Conservation (phyloP, 2,329 filamentous ascomycete genomes). For the Pseudocercospora ulei region DNA sequence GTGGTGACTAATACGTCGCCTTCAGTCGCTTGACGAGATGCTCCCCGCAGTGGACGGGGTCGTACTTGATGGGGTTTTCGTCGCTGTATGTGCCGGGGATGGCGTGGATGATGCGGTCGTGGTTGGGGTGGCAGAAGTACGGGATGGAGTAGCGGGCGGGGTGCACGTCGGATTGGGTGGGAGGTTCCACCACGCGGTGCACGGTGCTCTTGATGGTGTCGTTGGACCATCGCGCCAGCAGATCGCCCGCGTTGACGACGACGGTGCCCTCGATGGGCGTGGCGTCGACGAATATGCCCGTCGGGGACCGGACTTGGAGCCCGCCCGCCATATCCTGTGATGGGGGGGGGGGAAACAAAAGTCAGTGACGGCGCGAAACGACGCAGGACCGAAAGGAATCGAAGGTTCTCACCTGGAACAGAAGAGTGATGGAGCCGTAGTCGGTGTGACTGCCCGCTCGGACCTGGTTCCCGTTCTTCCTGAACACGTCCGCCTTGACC, state of each 20-base stretch:
- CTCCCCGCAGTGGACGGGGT: conserved; percentile 61
- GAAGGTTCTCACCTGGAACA: conserved; percentile 36
- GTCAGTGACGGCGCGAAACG: not conserved
- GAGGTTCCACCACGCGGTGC: conserved; percentile 81
- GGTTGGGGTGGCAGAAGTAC: conserved; percentile 85
- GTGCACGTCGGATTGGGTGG: conserved; percentile 49
- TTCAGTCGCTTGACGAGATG: conserved; percentile 69
- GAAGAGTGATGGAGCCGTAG: conserved; percentile 46
- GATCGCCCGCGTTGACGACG: conserved; percentile 79
- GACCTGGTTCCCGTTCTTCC: conserved; percentile 42
- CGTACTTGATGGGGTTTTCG: conserved; percentile 62
- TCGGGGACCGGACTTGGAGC: conserved; percentile 57
- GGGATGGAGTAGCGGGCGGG: conserved; percentile 74
- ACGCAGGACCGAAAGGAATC: not conserved
- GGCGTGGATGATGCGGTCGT: conserved; percentile 63
- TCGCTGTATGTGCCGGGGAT: conserved; percentile 67
- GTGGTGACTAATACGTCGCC: conserved; percentile 47
- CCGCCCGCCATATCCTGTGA: conserved; percentile 47
- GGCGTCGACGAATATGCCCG: conserved; percentile 66
- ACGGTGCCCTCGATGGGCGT: conserved; percentile 71
- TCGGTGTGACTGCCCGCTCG: conserved; percentile 69
- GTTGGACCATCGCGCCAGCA: conserved; percentile 71
- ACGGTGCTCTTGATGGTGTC: conserved; percentile 82
- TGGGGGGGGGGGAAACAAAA: too few relatives aligned
- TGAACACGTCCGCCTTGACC: conserved; percentile 51